Conservation (phyloP, 2,329 filamentous ascomycete species). For the Claviceps maximensis region DNA sequence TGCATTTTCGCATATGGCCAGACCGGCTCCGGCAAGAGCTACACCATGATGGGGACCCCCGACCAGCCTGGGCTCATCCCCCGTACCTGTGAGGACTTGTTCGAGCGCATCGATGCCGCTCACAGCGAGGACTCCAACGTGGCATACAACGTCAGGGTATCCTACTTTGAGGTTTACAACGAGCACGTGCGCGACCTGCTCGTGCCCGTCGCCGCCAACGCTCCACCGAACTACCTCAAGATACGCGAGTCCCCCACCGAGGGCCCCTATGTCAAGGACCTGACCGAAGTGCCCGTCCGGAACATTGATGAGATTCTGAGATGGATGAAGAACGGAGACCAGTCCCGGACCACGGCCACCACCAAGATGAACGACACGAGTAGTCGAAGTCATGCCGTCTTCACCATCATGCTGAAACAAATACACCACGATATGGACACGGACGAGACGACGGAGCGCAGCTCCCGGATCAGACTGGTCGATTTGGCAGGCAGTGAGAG, state of each 20-base stretch:
- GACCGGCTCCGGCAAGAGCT: constrained; percentile 94
- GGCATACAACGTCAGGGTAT: constrained; percentile 93
- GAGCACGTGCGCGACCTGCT: constrained; percentile 94
- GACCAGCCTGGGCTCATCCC: constrained; percentile 87
- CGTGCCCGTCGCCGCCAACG: constrained; percentile 55
- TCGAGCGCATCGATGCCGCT: constrained; percentile 74
- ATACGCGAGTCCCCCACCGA: constrained; percentile 92
- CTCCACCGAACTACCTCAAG: constrained; percentile 83
- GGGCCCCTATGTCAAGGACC: constrained; percentile 90
- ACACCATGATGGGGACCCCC: constrained; percentile 89
- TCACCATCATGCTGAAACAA: constrained; percentile 95
- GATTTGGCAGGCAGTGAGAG: constrained; percentile 91
- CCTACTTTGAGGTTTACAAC: constrained; percentile 99
- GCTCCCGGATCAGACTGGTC: constrained; percentile 84
- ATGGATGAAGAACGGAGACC: constrained; percentile 81
- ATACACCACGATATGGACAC: constrained; percentile 95
- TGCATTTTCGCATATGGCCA: constrained; percentile 99
- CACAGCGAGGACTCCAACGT: constrained; percentile 75
- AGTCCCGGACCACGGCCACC: constrained; percentile 75
- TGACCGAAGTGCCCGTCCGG: constrained; percentile 85
- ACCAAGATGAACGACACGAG: constrained; percentile 99
- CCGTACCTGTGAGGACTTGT: constrained; percentile 88
- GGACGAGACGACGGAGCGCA: constrained; percentile 94
- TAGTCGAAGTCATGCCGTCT: constrained; percentile 90
- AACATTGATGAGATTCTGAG: constrained; percentile 78